Evolutionary conservation across 2,329 filamentous ascomycete species (phyloP), one percentile per base, ranked within the genome.

Genomic region (Aspergillus brasiliensis): DNA sequence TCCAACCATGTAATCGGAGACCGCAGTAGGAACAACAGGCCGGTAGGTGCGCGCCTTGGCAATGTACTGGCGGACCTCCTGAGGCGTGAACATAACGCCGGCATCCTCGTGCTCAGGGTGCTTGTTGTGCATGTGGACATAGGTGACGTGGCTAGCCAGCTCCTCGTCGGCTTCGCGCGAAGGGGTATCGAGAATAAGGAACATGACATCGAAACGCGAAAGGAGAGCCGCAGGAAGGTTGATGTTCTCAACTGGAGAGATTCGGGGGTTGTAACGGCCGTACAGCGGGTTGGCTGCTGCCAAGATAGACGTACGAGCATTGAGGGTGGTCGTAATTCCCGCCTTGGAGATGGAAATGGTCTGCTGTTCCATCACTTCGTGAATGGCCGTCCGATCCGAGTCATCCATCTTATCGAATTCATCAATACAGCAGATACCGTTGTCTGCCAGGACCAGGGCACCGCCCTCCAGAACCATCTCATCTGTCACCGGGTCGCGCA

Each of bases 161-260:
- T 97, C 91, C 72, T 96, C 92, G 72, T 99, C 95, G 0, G 86
- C 85, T 67, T 99, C 95, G 64, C 92, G 90, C 17, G 88, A 89
- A 2, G 95, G 94, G 38, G 92, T 97, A 80, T 99, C 95, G 60
- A 99, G 89, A 70, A 99, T 93, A 49, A 99, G 84, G 84, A 98
- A 99, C 67, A 99, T 86, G 67, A 99, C 85, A 76, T 99, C 95
- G 78, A 99, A 99, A 86, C 95, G 91, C 61, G 94, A 97, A 57
- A 99, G 86, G 19, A 99, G 86, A 19, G 95, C 95, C 17, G 95
- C 95, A n/a, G 95, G 95, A 42, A 99, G 88, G 78, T 99, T 99
- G 80, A 99, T 99, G 78, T 99, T 99, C 77, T 99, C 95, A 25
- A 99, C 93, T 0, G 95, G 95, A 0, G 94, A 97, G 69, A 99